Percentiles rank a stretch among this genome's conserved stretches.
phyloP scores from a whole-genome alignment of 345 rosid species.

The Eucalyptus brandiana region DNA sequence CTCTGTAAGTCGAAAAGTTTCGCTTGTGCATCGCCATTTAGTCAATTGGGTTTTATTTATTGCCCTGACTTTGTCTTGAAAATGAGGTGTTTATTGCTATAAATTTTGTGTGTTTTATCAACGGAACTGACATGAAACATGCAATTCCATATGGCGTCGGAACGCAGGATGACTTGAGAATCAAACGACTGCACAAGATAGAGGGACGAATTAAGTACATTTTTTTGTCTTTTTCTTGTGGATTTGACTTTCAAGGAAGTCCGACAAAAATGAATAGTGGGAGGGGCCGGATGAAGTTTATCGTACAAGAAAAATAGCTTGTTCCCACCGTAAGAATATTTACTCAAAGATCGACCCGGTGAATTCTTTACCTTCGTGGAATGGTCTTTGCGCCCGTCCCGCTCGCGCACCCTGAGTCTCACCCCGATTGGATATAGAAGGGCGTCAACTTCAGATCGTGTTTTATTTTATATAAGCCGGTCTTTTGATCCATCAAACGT shows the following conservation, averaged over 20 bases:
- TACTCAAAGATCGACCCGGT: not conserved
- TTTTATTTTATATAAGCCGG: not conserved
- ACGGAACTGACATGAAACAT: fast-evolving
- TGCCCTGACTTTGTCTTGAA: not conserved
- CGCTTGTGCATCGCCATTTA: not conserved
- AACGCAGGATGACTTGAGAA: not conserved
- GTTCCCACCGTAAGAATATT: not conserved
- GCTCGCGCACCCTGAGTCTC: fast-evolving
- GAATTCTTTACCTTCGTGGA: not conserved
- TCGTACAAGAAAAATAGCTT: not conserved
- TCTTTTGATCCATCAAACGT: not conserved
- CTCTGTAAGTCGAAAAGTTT: fast-evolving
- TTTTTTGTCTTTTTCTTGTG: not conserved
- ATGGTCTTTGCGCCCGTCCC: not conserved
- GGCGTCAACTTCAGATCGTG: not conserved
- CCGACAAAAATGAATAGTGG: not conserved
- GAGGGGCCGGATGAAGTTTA: not conserved
- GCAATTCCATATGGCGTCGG: fast-evolving
- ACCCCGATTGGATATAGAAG: not conserved
- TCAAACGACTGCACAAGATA: not conserved
- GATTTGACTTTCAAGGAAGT: not conserved
- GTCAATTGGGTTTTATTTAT: not conserved
- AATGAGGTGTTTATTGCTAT: not conserved
- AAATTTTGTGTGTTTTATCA: not conserved
- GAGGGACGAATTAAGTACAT: not conserved